Evolutionary conservation across 345 rosid genomes (phyloP).

Genomic region (Mallotus nudiflorus): DNA sequence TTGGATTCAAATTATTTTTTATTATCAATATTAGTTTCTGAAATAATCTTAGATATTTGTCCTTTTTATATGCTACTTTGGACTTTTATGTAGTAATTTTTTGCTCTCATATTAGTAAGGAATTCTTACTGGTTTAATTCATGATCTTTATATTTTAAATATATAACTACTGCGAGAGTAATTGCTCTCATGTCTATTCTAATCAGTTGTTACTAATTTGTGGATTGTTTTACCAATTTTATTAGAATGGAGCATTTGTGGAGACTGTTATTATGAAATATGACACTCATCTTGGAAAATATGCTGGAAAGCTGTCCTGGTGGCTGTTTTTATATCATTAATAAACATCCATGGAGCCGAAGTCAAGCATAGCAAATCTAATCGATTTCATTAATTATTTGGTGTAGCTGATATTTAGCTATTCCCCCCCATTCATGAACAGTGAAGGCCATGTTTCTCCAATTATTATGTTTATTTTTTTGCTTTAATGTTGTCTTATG

Average conservation of each 20-base stretch:
- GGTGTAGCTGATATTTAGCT: background rate
- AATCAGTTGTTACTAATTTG: conserved; percentile 1
- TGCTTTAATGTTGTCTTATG: background rate
- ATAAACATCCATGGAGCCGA: background rate
- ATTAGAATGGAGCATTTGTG: conserved; percentile 81
- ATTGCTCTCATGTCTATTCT: background rate
- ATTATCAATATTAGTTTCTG: background rate
- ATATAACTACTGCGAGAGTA: background rate
- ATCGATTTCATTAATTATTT: background rate
- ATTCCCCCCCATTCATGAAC: background rate
- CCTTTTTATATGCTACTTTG: background rate
- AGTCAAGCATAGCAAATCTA: background rate
- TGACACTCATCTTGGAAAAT: conserved; percentile 80
- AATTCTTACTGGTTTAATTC: background rate
- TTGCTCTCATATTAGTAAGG: no score
- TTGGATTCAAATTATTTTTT: no score
- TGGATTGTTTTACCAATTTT: background rate
- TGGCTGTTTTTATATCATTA: conserved; percentile 28
- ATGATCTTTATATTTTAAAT: background rate
- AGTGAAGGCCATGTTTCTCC: background rate
- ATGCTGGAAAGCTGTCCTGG: conserved; percentile 87
- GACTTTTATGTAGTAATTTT: background rate
- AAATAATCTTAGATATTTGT: conserved; percentile 1
- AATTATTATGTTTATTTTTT: background rate
- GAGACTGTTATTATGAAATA: conserved; percentile 96